phyloP scores from a whole-genome alignment of 2,329 filamentous ascomycete species.

The Periconia digitata region DNA sequence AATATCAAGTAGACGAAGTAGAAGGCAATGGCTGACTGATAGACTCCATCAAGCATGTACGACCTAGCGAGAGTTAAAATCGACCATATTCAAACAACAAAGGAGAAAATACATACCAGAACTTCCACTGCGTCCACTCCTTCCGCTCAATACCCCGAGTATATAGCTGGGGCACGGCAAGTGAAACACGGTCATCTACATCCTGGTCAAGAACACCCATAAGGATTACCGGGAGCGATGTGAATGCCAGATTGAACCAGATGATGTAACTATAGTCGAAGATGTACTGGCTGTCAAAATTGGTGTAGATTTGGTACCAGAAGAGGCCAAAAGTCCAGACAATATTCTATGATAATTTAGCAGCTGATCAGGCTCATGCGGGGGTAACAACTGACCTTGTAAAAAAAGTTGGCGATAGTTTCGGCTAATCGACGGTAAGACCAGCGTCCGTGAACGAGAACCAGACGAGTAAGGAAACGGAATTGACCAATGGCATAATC shows the following conservation, averaged over 20 bases:
- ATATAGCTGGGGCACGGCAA: conserved; percentile 94
- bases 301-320: conserved; percentile 95
- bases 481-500: conserved; percentile 92
- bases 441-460: conserved; percentile 82
- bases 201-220: conserved; percentile 98
- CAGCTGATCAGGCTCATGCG: conserved; percentile 10
- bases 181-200: conserved; percentile 87
- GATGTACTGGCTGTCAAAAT: conserved; percentile 94
- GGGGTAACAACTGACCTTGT: conserved; percentile 65
- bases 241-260: conserved; percentile 95
- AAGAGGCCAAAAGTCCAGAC: conserved; percentile 96
- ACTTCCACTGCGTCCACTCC: conserved; percentile 95
- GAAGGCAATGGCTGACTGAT: conserved; percentile 92
- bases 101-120: conserved; percentile 68
- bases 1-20: conserved; percentile 89
- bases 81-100: not conserved
- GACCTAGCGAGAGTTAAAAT: conserved; percentile 47
- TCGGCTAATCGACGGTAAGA: conserved; percentile 94
- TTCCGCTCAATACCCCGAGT: conserved; percentile 91
- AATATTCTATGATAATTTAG: conserved; percentile 68
- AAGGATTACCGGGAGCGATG: conserved; percentile 88
- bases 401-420: conserved; percentile 98
- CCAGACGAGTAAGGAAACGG: conserved; percentile 75
- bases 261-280: conserved; percentile 98
- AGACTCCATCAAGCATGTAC: conserved; percentile 93